Conservation (phyloP, 2,329 filamentous ascomycete species). For the Aureobasidium sp. region DNA sequence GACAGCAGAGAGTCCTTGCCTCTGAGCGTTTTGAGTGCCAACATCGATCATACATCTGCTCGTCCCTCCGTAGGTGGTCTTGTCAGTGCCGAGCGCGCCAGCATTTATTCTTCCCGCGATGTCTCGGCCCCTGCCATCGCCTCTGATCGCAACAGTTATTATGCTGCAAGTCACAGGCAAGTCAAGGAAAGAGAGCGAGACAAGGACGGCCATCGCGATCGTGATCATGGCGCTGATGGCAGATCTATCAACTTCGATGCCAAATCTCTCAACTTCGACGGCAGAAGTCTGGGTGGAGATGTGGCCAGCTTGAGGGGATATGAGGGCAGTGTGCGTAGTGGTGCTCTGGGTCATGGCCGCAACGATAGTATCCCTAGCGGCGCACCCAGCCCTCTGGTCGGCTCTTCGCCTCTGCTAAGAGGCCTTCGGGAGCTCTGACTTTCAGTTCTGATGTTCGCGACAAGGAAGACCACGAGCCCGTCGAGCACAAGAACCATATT, state of each 20-base stretch:
- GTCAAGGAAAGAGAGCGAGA: slow-evolving; percentile 19
- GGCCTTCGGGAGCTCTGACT: slow-evolving; percentile 20
- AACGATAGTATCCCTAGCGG: slow-evolving; percentile 78
- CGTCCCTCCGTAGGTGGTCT: slow-evolving; percentile 49
- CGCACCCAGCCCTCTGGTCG: slow-evolving; percentile 59
- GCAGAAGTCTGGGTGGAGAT: slow-evolving; percentile 39
- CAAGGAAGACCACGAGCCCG: not conserved
- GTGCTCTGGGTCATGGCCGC: slow-evolving; percentile 65
- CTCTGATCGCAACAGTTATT: slow-evolving; percentile 75
- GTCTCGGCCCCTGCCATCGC: slow-evolving; percentile 52
- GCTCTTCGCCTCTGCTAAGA: slow-evolving; percentile 32
- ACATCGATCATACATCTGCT: slow-evolving; percentile 45
- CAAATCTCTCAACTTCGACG: slow-evolving; percentile 21
- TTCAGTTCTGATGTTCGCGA: slow-evolving; percentile 7
- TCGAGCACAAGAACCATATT: slow-evolving; percentile 1
- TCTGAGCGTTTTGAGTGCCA: slow-evolving; percentile 68
- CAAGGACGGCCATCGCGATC: slow-evolving; percentile 19
- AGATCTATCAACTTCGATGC: slow-evolving; percentile 22
- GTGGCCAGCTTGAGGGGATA: slow-evolving; percentile 75
- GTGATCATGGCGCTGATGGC: slow-evolving; percentile 14
- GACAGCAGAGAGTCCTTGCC: slow-evolving; percentile 74
- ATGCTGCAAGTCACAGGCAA: slow-evolving; percentile 52
- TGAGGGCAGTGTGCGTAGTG: slow-evolving; percentile 72
- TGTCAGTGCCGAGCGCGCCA: slow-evolving; percentile 60
- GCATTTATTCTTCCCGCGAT: slow-evolving; percentile 55